phyloP scores from a whole-genome alignment of 202 grass and related monocot species.

The Panicum virgatum region DNA sequence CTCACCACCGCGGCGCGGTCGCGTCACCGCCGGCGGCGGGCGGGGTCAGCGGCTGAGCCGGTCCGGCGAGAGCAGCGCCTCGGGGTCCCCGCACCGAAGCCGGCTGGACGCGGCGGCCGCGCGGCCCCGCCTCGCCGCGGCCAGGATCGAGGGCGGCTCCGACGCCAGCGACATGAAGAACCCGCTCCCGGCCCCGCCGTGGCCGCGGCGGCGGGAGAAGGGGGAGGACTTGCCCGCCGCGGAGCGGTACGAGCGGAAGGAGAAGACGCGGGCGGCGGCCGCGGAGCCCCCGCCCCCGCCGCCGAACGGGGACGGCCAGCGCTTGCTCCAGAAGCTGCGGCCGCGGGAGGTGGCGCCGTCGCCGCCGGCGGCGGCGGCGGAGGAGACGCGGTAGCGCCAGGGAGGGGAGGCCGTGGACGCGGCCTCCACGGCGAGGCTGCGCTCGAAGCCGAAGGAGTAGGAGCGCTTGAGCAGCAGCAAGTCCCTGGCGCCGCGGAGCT shows the following conservation, averaged over 20 bases:
- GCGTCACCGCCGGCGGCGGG: neutral
- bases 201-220: slow-evolving; percentile 51
- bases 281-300: slow-evolving; percentile 4
- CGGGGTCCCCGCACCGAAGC: slow-evolving; percentile 84
- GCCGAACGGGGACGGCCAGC: slow-evolving; percentile 76
- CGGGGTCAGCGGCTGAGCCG: slow-evolving; percentile 48
- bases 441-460: slow-evolving; percentile 91
- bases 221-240: slow-evolving; percentile 59
- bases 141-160: slow-evolving; percentile 55
- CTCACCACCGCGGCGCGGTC: neutral
- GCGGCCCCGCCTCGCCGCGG: slow-evolving; percentile 41
- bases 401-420: slow-evolving; percentile 68
- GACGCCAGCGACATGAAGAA: slow-evolving; percentile 76
- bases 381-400: slow-evolving; percentile 53
- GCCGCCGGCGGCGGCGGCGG: too few relatives aligned
- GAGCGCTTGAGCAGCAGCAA: slow-evolving; percentile 79
- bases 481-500: slow-evolving; percentile 37
- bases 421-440: slow-evolving; percentile 54
- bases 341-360: slow-evolving; percentile 20
- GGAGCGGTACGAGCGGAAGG: slow-evolving; percentile 65
- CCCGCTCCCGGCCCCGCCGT: slow-evolving; percentile 10
- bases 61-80: slow-evolving; percentile 94
- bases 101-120: slow-evolving; percentile 57
- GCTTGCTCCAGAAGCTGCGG: slow-evolving; percentile 92
- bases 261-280: slow-evolving; percentile 63